Percentiles rank a stretch among this genome's conserved stretches.
These are phyloP conservation scores for Xerocomus amazonicus DNA, from an alignment of 1,284 basidiomycete genomes.

Conservation along the genomic window DNA sequence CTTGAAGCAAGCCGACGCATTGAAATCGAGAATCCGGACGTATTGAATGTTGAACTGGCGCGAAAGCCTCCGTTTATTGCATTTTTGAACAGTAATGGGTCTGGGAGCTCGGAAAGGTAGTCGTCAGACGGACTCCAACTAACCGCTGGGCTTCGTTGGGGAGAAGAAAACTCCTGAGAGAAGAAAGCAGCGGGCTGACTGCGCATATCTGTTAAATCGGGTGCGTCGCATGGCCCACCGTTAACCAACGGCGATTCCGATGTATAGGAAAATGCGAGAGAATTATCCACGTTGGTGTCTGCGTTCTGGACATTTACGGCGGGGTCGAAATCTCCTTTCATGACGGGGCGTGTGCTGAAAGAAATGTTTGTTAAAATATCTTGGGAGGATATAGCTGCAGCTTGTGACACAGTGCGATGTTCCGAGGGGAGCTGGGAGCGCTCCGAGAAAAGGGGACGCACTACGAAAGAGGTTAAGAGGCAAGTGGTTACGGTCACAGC, in stretches of 20 bases:
- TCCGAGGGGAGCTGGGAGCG: slow-evolving; percentile 13
- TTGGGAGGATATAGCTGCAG: slow-evolving; percentile 7
- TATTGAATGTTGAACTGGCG: slow-evolving; percentile 2
- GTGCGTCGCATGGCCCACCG: not conserved
- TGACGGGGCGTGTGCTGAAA: slow-evolving; percentile 8
- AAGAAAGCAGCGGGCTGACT: slow-evolving; percentile 6
- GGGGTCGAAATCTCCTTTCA: slow-evolving; percentile 15
- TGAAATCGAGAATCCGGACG: slow-evolving; percentile 22
- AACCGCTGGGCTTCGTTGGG: slow-evolving; percentile 9
- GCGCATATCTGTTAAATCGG: slow-evolving; percentile 5
- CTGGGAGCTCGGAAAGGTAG: slow-evolving; percentile 17
- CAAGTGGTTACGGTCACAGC: not conserved
- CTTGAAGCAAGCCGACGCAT: slow-evolving; percentile 22
- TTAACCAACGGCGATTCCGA: slow-evolving; percentile 7
- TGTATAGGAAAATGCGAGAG: slow-evolving; percentile 7
- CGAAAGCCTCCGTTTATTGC: slow-evolving; percentile 11
- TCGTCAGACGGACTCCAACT: slow-evolving; percentile 4
- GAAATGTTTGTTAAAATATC: slow-evolving; percentile 13
- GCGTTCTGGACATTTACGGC: slow-evolving; percentile 8
- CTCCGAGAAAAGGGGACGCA: slow-evolving; percentile 30
- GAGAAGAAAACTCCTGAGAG: slow-evolving; percentile 9
- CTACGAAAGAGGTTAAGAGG: slow-evolving; percentile 9
- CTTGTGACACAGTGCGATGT: slow-evolving; percentile 5
- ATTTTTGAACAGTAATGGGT: slow-evolving; percentile 17
- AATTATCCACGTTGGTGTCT: not conserved